A percentile compares a stretch with the other conserved stretches of the same genome.
Conservation (phyloP, 2,329 filamentous ascomycete species). For the Penicillium oxalicum region DNA sequence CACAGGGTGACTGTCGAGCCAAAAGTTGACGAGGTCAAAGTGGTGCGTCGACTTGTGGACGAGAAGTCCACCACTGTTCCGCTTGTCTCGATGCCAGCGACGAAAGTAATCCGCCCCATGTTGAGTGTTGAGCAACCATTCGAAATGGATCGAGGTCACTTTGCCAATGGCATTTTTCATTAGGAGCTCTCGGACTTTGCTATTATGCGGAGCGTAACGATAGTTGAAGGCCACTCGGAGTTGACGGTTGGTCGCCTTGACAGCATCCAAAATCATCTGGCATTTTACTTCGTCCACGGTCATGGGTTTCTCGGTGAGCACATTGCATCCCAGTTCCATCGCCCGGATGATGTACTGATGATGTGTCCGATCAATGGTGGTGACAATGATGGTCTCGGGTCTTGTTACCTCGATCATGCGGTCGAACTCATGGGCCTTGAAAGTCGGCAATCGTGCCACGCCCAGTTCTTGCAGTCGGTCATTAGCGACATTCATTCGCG, state of each 20-base stretch:
- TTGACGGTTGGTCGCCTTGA: constrained; percentile 44
- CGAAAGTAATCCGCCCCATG: constrained; percentile 56
- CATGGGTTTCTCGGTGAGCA: constrained; percentile 62
- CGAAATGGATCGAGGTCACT: constrained; percentile 55
- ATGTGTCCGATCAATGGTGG: constrained; percentile 59
- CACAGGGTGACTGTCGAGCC: constrained; percentile 51
- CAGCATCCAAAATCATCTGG: constrained; percentile 50
- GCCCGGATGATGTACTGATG: constrained; percentile 56
- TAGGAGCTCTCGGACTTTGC: constrained; percentile 52
- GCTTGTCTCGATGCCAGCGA: constrained; percentile 58
- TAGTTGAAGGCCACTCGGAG: constrained; percentile 60
- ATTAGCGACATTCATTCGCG: constrained; percentile 16
- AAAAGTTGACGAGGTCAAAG: constrained; percentile 60
- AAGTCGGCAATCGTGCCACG: constrained; percentile 49
- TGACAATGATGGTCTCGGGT: constrained; percentile 58
- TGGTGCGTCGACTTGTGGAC: constrained; percentile 61
- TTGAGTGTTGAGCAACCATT: constrained; percentile 58
- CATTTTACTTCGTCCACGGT: constrained; percentile 55
- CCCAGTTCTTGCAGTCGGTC: constrained; percentile 32
- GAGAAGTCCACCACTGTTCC: constrained; percentile 54
- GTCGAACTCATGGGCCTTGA: constrained; percentile 51
- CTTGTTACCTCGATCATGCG: constrained; percentile 50
- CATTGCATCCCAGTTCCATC: constrained; percentile 54
- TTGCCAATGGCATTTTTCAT: constrained; percentile 51
- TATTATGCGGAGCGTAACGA: constrained; percentile 59